phyloP scores from a whole-genome alignment of 2,329 filamentous ascomycete species.

The Coniochaeta ligniaria region DNA sequence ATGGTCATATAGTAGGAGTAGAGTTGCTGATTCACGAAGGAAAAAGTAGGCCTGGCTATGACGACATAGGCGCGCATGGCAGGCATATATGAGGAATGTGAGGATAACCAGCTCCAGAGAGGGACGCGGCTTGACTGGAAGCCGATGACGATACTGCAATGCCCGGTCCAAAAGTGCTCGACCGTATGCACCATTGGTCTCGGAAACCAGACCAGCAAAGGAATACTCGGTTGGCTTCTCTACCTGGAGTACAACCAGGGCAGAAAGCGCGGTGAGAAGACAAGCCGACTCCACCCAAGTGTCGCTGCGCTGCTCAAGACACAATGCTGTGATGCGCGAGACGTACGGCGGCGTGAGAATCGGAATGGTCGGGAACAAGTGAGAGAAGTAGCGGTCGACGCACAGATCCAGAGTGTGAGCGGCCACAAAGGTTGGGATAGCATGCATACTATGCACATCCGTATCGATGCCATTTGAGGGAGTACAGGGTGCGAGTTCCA shows the following conservation, averaged over 20 bases:
- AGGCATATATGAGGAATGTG: conserved; percentile 36
- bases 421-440: background rate
- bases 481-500: background rate
- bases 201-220: conserved; percentile 22
- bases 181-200: conserved; percentile 29
- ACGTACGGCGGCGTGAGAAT: conserved; percentile 31
- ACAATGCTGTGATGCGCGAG: conserved; percentile 16
- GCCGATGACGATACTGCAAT: conserved; percentile 23
- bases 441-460: background rate
- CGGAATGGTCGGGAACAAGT: conserved; percentile 33
- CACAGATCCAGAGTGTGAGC: conserved; percentile 22
- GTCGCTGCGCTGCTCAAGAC: conserved; percentile 11
- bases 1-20: conserved; percentile 26
- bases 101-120: conserved; percentile 30
- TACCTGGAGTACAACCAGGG: conserved; percentile 32
- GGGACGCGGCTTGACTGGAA: conserved; percentile 25
- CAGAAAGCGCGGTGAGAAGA: conserved; percentile 29
- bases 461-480: background rate
- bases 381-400: conserved; percentile 29
- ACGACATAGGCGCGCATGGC: conserved; percentile 31
- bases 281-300: conserved; percentile 26
- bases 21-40: conserved; percentile 33
- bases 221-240: conserved; percentile 26
- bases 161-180: conserved; percentile 28
- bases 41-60: conserved; percentile 36